A percentile compares a stretch with the other conserved stretches of the same genome.
These are phyloP conservation scores for Clausena lansium DNA, from an alignment of 345 rosid genomes.

Conservation along the genomic window DNA sequence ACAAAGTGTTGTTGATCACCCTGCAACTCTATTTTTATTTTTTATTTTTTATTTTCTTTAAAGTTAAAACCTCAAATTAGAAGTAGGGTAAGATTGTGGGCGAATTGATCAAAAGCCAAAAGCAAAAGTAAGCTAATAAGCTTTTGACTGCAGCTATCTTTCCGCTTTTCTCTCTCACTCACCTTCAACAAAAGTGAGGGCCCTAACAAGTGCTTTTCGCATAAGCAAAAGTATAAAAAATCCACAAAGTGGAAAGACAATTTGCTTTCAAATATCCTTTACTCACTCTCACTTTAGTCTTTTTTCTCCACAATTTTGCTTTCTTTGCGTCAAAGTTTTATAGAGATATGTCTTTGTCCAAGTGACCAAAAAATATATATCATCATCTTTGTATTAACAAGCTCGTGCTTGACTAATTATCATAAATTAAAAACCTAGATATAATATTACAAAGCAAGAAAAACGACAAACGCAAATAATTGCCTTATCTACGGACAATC, in stretches of 20 bases:
- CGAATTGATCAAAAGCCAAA: slow-evolving; percentile 13
- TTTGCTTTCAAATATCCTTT: slow-evolving; percentile 13
- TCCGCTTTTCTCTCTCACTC: background rate
- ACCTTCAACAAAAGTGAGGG: slow-evolving; percentile 5
- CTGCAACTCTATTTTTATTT: background rate
- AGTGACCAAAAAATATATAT: background rate
- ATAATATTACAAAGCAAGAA: slow-evolving; percentile 23
- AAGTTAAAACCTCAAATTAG: background rate
- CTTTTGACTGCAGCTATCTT: slow-evolving; percentile 18
- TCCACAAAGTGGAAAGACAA: slow-evolving; percentile 20
- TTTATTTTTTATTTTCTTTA: background rate
- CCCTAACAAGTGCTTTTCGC: background rate
- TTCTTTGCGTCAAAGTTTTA: slow-evolving; percentile 17
- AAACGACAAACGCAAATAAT: slow-evolving; percentile 45
- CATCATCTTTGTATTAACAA: slow-evolving; percentile 12
- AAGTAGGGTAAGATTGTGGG: slow-evolving; percentile 18
- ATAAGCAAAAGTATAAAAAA: slow-evolving; percentile 9
- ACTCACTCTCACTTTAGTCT: background rate
- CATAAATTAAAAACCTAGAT: slow-evolving; percentile 14
- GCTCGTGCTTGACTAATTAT: background rate
- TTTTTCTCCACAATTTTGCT: slow-evolving; percentile 8
- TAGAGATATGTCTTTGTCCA: slow-evolving; percentile 20
- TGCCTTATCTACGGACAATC: slow-evolving; percentile 34
- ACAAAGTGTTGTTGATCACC: slow-evolving; percentile 7
- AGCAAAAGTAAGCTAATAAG: background rate